Percentiles rank a stretch among this genome's conserved stretches.
phyloP scores from a whole-genome alignment of 495 filamentous ascomycete genomes.

The Parathielavia hyrcaniae region DNA sequence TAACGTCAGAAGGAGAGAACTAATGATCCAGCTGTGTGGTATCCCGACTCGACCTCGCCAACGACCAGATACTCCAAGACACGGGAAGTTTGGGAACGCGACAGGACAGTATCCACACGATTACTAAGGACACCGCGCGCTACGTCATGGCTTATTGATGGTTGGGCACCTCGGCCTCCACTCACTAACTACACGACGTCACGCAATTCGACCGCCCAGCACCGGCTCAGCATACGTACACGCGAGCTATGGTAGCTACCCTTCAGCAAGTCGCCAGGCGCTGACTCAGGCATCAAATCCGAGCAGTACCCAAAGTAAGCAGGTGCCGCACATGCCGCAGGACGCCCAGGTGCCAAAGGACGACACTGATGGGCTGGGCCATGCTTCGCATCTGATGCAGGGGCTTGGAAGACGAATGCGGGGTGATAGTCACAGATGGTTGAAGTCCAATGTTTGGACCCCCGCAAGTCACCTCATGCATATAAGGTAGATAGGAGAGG shows the following conservation, averaged over 20 bases:
- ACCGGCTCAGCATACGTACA: not conserved
- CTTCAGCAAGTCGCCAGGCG: not conserved
- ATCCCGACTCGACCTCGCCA: no score
- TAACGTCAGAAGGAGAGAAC: no score
- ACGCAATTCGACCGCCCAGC: not conserved
- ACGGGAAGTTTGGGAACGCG: not conserved
- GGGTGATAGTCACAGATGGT: not conserved
- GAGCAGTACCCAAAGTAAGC: not conserved
- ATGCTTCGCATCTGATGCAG: no score
- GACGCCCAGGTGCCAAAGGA: not conserved
- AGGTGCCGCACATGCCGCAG: not conserved
- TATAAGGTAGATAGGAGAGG: not conserved
- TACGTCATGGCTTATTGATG: conserved; percentile 2
- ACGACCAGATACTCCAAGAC: no score
- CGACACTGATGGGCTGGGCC: no score
- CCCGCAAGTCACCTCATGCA: not conserved
- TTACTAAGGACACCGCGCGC: not conserved
- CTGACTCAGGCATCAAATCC: conserved; percentile 7
- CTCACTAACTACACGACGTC: not conserved
- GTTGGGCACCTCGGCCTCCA: no score
- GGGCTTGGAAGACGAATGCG: not conserved
- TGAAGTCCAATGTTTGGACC: not conserved
- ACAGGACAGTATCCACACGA: not conserved
- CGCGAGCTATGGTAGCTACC: no score
- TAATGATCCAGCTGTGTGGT: no score